Evolutionary conservation across 768 basidiomycete species (phyloP).

Genomic region (Termitomyces sp.): DNA sequence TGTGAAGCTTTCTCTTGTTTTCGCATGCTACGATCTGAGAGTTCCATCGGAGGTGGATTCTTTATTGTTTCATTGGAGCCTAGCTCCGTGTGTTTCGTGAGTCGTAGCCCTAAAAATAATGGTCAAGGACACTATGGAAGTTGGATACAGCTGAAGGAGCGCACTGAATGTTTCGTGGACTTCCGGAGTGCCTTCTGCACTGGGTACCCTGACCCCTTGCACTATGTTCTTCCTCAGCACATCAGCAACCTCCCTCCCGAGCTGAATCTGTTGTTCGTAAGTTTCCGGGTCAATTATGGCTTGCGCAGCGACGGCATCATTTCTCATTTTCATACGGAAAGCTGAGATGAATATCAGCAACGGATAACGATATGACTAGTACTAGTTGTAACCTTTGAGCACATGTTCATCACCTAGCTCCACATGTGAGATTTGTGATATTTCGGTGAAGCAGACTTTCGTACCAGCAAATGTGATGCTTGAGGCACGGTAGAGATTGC

Average conservation of each 20-base stretch:
- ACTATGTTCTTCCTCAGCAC: conserved; percentile 82
- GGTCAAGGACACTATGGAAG: neutral
- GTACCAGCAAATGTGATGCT: conserved; percentile 62
- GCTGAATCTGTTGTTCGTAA: conserved; percentile 51
- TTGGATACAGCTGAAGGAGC: conserved; percentile 15
- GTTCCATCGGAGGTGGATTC: conserved; percentile 41
- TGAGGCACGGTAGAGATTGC: conserved; percentile 65
- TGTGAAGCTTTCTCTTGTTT: conserved; percentile 35
- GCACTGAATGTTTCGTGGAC: conserved; percentile 55
- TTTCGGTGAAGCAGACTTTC: conserved; percentile 2
- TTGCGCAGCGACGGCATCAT: conserved; percentile 44
- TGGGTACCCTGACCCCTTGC: conserved; percentile 58
- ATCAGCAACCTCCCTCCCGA: conserved; percentile 68
- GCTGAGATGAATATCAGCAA: conserved; percentile 36
- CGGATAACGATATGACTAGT: neutral
- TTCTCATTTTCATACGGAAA: conserved; percentile 68
- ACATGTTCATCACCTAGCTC: conserved; percentile 52
- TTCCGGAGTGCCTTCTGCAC: conserved; percentile 23
- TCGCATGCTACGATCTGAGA: conserved; percentile 43
- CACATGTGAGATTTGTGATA: conserved; percentile 1
- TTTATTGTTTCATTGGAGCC: conserved; percentile 84
- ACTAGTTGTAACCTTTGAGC: conserved; percentile 39
- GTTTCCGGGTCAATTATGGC: conserved; percentile 39
- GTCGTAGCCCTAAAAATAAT: conserved; percentile 51
- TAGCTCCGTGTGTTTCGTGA: conserved; percentile 81